These are phyloP conservation scores for Globisporangium nagaii DNA, from an alignment of 352 stramenopile species.

Conservation along the genomic window DNA sequence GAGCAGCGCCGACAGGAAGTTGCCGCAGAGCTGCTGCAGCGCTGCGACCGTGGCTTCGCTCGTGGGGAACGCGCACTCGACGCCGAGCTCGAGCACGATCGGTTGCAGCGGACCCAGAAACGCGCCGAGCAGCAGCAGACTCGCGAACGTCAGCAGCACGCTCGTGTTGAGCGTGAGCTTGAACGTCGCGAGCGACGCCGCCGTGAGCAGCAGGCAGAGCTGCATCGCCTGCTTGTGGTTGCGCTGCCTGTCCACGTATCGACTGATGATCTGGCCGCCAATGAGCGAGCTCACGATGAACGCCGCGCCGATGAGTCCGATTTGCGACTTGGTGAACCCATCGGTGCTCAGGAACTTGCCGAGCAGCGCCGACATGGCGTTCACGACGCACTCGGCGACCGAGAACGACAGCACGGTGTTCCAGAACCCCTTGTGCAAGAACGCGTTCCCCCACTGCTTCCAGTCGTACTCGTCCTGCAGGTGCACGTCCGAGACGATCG, in stretches of 20 bases:
- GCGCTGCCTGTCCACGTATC: conserved; percentile 52
- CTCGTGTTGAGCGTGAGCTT: conserved; percentile 33
- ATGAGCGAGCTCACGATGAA: conserved; percentile 73
- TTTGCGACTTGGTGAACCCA: conserved; percentile 55
- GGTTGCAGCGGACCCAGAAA: conserved; percentile 64
- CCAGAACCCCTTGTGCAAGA: conserved; percentile 56
- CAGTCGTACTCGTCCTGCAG: conserved; percentile 68
- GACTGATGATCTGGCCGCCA: conserved; percentile 59
- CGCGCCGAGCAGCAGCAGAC: conserved; percentile 38
- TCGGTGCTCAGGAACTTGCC: conserved; percentile 62
- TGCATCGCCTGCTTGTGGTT: conserved; percentile 58
- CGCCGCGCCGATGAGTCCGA: conserved; percentile 55
- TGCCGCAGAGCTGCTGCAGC: conserved; percentile 72
- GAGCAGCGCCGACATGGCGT: conserved; percentile 64
- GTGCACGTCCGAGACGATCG: conserved; percentile 47
- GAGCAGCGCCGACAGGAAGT: conserved; percentile 58
- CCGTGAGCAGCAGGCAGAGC: conserved; percentile 47
- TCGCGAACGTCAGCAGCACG: conserved; percentile 34
- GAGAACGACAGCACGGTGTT: conserved; percentile 61
- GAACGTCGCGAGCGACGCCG: conserved; percentile 33
- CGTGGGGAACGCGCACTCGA: conserved; percentile 70
- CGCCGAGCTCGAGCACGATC: conserved; percentile 61
- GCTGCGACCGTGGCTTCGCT: conserved; percentile 72
- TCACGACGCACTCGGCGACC: conserved; percentile 60
- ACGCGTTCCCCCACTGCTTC: conserved; percentile 60